These are phyloP conservation scores for Ophiocordyceps camponoti-rufipedis DNA, from an alignment of 2,329 filamentous ascomycete genomes.

Conservation along the genomic window DNA sequence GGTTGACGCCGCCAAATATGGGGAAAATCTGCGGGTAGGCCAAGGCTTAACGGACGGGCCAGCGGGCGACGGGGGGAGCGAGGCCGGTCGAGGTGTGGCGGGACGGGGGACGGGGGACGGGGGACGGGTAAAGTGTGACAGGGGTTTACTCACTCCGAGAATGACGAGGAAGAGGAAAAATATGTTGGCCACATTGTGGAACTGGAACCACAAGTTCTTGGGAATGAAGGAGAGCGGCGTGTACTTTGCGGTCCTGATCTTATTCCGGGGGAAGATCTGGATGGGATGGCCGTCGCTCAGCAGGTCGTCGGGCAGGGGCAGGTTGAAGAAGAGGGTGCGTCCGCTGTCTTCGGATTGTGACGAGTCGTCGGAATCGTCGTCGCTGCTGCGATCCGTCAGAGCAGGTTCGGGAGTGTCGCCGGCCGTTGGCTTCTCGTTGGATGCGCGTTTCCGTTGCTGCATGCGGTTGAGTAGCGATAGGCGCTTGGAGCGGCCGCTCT, in stretches of 20 bases:
- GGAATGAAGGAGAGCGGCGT: conserved; percentile 88
- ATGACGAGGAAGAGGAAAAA: conserved; percentile 97
- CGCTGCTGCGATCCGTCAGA: conserved; percentile 11
- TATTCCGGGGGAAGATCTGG: conserved; percentile 66
- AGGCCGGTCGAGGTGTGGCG: neutral
- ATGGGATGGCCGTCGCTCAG: conserved; percentile 60
- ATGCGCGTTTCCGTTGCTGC: conserved; percentile 41
- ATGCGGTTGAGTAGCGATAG: conserved; percentile 63
- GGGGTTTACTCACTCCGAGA: conserved; percentile 53
- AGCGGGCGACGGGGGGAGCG: neutral
- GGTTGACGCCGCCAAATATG: conserved; percentile 85
- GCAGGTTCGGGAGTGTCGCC: conserved; percentile 14
- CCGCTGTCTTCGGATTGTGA: conserved; percentile 21
- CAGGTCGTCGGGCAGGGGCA: conserved; percentile 55
- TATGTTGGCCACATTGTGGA: conserved; percentile 95
- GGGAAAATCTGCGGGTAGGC: conserved; percentile 57
- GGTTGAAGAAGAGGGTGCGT: conserved; percentile 68
- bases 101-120: neutral
- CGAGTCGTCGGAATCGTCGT: conserved; percentile 13
- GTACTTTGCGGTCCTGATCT: conserved; percentile 96
- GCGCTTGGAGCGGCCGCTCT: conserved; percentile 62
- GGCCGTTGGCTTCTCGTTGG: conserved; percentile 50
- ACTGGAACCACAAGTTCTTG: conserved; percentile 95
- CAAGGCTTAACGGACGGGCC: neutral
- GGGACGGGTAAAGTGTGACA: conserved; percentile 4